These are phyloP conservation scores for Hemileia vastatrix DNA, from an alignment of 1,284 basidiomycete species.

Conservation along the genomic window DNA sequence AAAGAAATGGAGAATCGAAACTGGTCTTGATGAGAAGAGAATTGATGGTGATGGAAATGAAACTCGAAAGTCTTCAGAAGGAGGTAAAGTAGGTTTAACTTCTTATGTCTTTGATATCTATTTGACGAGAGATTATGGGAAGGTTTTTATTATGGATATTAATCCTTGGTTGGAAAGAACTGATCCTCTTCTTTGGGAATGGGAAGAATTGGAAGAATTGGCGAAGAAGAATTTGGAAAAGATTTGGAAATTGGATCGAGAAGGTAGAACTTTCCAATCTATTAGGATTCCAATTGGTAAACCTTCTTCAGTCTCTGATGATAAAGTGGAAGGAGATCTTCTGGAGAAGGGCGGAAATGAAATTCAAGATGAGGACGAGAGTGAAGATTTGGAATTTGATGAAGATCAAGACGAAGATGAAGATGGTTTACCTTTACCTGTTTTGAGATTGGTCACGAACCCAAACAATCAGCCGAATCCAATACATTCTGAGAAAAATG, in stretches of 20 bases:
- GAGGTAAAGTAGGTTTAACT: background rate
- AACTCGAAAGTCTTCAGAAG: background rate
- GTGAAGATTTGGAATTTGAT: background rate
- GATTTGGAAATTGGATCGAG: background rate
- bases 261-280: too few relatives aligned
- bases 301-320: background rate
- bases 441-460: constrained; percentile 12
- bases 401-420: constrained; percentile 24
- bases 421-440: constrained; percentile 24
- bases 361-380: background rate
- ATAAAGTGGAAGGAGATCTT: background rate
- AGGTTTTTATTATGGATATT: constrained; percentile 76
- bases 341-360: background rate
- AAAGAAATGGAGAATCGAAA: background rate
- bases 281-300: constrained; percentile 41
- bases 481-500: constrained; percentile 57
- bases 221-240: too few relatives aligned
- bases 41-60: background rate
- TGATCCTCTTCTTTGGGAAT: constrained; percentile 77
- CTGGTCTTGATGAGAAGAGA: background rate
- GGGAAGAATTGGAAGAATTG: constrained; percentile 57
- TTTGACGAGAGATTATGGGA: constrained; percentile 64
- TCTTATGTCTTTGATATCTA: constrained; percentile 79
- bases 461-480: constrained; percentile 56
- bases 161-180: constrained; percentile 77